These are phyloP conservation scores for Monosporozyma aerobia DNA, from an alignment of 805 yeast species.

Conservation along the genomic window DNA sequence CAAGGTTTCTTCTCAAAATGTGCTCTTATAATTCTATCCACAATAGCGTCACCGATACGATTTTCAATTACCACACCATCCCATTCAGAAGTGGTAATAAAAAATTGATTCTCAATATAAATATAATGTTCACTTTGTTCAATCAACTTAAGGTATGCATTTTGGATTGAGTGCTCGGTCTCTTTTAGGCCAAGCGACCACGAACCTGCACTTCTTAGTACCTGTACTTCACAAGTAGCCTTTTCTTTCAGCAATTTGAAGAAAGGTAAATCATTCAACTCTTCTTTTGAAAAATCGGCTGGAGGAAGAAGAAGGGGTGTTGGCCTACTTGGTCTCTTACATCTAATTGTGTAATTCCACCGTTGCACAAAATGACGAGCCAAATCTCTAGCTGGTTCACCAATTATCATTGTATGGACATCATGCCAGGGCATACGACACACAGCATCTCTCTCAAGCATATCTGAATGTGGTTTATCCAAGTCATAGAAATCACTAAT, in stretches of 20 bases:
- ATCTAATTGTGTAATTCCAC: constrained; percentile 90
- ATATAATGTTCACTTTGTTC: constrained; percentile 89
- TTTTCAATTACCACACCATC: constrained; percentile 80
- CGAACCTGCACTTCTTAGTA: constrained; percentile 77
- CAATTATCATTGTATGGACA: constrained; percentile 90
- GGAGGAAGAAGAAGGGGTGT: constrained; percentile 93
- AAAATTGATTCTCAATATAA: constrained; percentile 93
- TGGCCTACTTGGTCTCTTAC: constrained; percentile 86
- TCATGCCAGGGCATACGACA: constrained; percentile 99
- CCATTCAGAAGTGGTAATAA: constrained; percentile 78
- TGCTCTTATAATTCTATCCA: constrained; percentile 90
- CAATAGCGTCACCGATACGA: constrained; percentile 86
- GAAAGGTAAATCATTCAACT: constrained; percentile 45
- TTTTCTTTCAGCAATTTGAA: constrained; percentile 35
- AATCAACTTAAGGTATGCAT: constrained; percentile 82
- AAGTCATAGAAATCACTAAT: constrained; percentile 76
- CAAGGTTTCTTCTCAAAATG: constrained; percentile 66
- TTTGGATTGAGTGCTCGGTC: constrained; percentile 82
- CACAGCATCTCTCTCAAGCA: constrained; percentile 70
- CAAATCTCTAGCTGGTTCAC: constrained; percentile 88
- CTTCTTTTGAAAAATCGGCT: constrained; percentile 69
- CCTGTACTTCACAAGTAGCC: constrained; percentile 89
- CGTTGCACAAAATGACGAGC: constrained; percentile 93
- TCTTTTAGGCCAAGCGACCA: constrained; percentile 91
- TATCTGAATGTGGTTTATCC: constrained; percentile 80